Evolutionary conservation across 164 flowering plant genomes (phyloP).

Genomic region (Annona cherimola): DNA sequence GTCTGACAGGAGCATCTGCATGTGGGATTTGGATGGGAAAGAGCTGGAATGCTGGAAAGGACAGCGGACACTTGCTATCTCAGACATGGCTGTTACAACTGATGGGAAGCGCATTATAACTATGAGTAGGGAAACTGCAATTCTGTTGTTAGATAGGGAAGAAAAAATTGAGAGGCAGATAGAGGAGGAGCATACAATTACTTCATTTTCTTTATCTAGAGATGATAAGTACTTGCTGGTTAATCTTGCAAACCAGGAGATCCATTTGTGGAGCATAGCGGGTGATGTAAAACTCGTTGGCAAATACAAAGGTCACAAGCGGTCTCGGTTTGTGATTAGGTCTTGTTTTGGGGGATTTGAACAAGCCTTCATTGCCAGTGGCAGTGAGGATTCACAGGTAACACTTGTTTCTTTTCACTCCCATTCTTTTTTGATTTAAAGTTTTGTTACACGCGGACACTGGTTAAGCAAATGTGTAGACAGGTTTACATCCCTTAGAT

Average conservation of each 20-base stretch:
- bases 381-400: conserved; percentile 94
- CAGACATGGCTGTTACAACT: conserved; percentile 65
- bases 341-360: conserved; percentile 83
- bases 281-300: conserved; percentile 42
- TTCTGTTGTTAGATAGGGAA: conserved; percentile 53
- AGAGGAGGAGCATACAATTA: conserved; percentile 52
- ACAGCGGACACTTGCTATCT: conserved; percentile 49
- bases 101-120: conserved; percentile 70
- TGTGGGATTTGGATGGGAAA: conserved; percentile 85
- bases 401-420: background rate
- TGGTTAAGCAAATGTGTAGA: background rate
- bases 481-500: background rate
- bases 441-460: background rate
- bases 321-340: conserved; percentile 56
- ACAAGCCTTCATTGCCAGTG: conserved; percentile 79
- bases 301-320: conserved; percentile 71
- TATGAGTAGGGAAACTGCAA: conserved; percentile 45
- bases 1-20: conserved; percentile 71
- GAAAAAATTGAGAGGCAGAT: conserved; percentile 45
- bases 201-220: conserved; percentile 65
- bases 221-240: conserved; percentile 55
- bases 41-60: conserved; percentile 79
- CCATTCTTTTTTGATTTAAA: too few relatives aligned
- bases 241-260: conserved; percentile 64
- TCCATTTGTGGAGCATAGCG: conserved; percentile 71